Conservation (phyloP, 345 rosid species). For the Boechera stricta region DNA sequence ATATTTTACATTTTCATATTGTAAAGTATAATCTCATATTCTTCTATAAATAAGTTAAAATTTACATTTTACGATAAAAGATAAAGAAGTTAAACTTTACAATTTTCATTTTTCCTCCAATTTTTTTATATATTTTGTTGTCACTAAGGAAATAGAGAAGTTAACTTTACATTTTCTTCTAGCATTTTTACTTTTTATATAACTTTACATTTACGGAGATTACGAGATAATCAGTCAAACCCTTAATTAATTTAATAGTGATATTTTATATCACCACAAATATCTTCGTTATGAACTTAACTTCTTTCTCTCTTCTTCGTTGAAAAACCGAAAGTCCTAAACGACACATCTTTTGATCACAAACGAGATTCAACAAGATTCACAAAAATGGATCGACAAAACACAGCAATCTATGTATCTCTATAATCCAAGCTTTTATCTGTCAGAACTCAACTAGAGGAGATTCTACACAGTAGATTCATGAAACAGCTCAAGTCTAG, state of each 20-base stretch:
- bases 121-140: too few relatives aligned
- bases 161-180: neutral
- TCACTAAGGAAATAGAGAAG: neutral
- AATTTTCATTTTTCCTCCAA: too few relatives aligned
- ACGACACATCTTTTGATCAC: neutral
- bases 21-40: too few relatives aligned
- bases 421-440: conserved; percentile 2
- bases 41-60: neutral
- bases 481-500: conserved; percentile 16
- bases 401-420: conserved; percentile 8
- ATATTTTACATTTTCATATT: too few relatives aligned
- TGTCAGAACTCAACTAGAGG: conserved; percentile 3
- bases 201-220: too few relatives aligned
- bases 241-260: too few relatives aligned
- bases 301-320: neutral
- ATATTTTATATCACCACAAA: neutral
- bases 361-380: conserved; percentile 1
- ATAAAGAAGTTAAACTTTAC: neutral
- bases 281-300: neutral
- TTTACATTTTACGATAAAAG: neutral
- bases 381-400: conserved; percentile 17
- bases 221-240: too few relatives aligned
- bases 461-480: conserved; percentile 21
- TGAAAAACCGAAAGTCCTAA: too few relatives aligned
- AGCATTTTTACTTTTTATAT: too few relatives aligned